These are phyloP conservation scores for Phytophthora vignae DNA, from an alignment of 352 stramenopile species.

Conservation along the genomic window DNA sequence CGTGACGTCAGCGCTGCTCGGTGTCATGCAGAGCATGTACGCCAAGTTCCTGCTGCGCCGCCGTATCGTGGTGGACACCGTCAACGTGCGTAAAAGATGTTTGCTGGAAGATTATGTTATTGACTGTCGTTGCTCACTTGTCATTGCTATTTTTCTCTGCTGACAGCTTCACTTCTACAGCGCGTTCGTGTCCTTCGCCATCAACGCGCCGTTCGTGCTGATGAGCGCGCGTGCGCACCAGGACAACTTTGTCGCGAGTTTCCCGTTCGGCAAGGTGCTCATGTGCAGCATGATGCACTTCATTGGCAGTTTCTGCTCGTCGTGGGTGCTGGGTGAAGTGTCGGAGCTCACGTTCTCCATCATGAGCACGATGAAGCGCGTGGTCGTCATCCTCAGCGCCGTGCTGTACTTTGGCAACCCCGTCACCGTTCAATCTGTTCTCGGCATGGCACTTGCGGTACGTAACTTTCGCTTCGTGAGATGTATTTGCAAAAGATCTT, in stretches of 20 bases:
- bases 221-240: slow-evolving; percentile 57
- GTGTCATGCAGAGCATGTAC: slow-evolving; percentile 91
- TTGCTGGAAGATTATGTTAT: not conserved
- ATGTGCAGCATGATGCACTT: slow-evolving; percentile 89
- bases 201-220: slow-evolving; percentile 83
- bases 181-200: slow-evolving; percentile 82
- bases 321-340: slow-evolving; percentile 85
- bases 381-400: slow-evolving; percentile 88
- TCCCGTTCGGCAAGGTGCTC: slow-evolving; percentile 77
- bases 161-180: slow-evolving; percentile 89
- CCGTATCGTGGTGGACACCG: slow-evolving; percentile 76
- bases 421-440: slow-evolving; percentile 71
- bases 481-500: not conserved
- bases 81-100: slow-evolving; percentile 71
- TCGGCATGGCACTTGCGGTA: slow-evolving; percentile 79
- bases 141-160: not conserved
- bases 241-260: slow-evolving; percentile 72
- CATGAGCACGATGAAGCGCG: slow-evolving; percentile 91
- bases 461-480: slow-evolving; percentile 7
- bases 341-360: slow-evolving; percentile 91
- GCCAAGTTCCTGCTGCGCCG: slow-evolving; percentile 86
- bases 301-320: slow-evolving; percentile 81
- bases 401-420: slow-evolving; percentile 89
- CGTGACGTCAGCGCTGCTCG: slow-evolving; percentile 74
- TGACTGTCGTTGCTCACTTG: not conserved